phyloP scores from a whole-genome alignment of 139 green algal genomes.

The Tetradesmus lagerheimii region DNA sequence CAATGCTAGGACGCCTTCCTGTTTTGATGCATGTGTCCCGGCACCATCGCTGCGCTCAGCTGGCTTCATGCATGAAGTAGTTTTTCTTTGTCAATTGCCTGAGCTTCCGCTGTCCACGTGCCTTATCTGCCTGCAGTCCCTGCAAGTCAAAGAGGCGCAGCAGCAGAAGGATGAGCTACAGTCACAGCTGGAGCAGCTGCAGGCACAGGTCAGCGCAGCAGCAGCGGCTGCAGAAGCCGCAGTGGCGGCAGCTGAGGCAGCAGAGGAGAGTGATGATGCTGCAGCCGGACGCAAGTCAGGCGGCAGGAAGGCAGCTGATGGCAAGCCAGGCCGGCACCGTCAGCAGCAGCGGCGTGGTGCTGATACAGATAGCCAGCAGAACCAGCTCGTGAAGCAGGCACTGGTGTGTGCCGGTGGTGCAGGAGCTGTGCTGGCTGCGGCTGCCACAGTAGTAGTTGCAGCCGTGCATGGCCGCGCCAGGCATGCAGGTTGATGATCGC shows the following conservation, averaged over 20 bases:
- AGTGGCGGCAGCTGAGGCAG: not conserved
- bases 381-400: not conserved
- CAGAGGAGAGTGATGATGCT: not conserved
- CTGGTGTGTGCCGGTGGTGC: slow-evolving; percentile 25
- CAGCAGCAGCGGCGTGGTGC: not conserved
- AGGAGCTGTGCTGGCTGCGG: slow-evolving; percentile 11
- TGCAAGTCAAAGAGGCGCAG: slow-evolving; percentile 24
- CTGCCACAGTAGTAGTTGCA: slow-evolving; percentile 12
- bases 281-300: not conserved
- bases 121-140: not conserved
- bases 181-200: slow-evolving; percentile 31
- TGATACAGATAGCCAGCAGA: not conserved
- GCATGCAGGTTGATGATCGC: not conserved
- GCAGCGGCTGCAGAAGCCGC: slow-evolving; percentile 27
- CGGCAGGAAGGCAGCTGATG: not conserved
- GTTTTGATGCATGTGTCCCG: too few relatives aligned
- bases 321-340: not conserved
- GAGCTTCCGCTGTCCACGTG: not conserved
- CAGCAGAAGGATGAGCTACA: slow-evolving; percentile 16
- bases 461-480: not conserved
- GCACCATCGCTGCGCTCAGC: not conserved
- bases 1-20: too few relatives aligned
- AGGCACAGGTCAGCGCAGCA: not conserved
- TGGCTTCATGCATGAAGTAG: not conserved
- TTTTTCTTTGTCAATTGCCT: not conserved